Conservation (phyloP, 2,329 filamentous ascomycete genomes). For the Lecanosticta acicola region DNA sequence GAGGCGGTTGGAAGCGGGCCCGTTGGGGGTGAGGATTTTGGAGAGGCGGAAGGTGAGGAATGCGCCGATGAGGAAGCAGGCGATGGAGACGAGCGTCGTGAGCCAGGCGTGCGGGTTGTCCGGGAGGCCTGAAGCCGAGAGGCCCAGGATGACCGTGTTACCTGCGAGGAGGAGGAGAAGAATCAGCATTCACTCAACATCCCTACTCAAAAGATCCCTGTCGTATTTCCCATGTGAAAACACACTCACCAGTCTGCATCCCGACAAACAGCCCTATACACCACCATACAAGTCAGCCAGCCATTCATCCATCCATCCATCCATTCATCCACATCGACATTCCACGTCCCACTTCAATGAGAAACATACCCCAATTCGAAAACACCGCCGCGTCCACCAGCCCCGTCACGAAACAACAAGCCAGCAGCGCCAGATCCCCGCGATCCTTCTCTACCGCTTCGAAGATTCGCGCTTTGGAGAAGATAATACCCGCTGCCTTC, state of each 20-base stretch:
- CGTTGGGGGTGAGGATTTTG: conserved; percentile 35
- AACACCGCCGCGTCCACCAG: conserved; percentile 41
- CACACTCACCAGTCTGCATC: conserved; percentile 47
- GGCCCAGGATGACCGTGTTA: conserved; percentile 59
- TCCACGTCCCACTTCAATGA: not conserved
- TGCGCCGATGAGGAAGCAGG: conserved; percentile 50
- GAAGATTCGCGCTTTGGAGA: conserved; percentile 24
- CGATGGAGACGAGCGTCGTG: conserved; percentile 50
- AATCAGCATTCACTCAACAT: too few relatives aligned
- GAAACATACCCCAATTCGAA: conserved; percentile 32
- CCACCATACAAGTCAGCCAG: not conserved
- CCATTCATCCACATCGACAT: too few relatives aligned
- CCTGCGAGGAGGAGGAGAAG: conserved; percentile 38
- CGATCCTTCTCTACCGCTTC: conserved; percentile 29
- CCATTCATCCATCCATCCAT: not conserved
- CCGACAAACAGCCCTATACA: conserved; percentile 38
- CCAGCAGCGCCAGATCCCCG: conserved; percentile 32
- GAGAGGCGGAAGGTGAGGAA: conserved; percentile 41
- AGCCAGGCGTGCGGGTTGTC: conserved; percentile 50
- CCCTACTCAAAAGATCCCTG: too few relatives aligned
- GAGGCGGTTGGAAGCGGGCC: conserved; percentile 27
- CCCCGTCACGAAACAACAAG: conserved; percentile 44
- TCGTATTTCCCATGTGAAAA: too few relatives aligned
- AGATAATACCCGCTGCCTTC: conserved; percentile 12
- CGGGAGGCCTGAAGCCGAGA: conserved; percentile 51